Evolutionary conservation across 2,329 filamentous ascomycete genomes (phyloP).

Genomic region (Pyrenophora tritici-repentis): DNA sequence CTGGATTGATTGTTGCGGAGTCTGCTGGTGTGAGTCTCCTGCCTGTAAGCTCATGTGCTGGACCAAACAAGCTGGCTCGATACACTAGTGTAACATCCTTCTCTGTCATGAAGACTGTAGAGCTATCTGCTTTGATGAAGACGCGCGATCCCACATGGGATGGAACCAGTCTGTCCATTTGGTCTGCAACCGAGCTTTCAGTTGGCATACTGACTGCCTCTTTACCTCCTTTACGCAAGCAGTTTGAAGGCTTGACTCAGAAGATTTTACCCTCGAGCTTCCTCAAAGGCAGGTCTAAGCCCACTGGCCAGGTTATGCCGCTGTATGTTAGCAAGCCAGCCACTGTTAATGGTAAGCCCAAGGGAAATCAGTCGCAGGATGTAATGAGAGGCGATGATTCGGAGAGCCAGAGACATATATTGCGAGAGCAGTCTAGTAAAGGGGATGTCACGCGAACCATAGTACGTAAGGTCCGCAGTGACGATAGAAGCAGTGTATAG

Average conservation of each 20-base stretch:
- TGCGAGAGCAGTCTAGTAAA: slow-evolving; percentile 10
- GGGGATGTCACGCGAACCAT: slow-evolving; percentile 27
- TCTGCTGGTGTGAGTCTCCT: slow-evolving; percentile 25
- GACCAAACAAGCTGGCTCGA: slow-evolving; percentile 2
- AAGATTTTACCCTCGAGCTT: slow-evolving; percentile 23
- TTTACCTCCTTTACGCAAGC: slow-evolving; percentile 33
- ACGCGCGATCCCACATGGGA: slow-evolving; percentile 31
- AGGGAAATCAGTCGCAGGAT: not conserved
- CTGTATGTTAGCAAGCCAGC: not conserved
- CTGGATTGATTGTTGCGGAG: no score
- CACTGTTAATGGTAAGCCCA: slow-evolving; percentile 6
- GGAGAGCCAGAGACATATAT: slow-evolving; percentile 28
- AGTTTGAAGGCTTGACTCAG: slow-evolving; percentile 29
- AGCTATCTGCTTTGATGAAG: slow-evolving; percentile 23
- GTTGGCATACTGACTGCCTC: slow-evolving; percentile 32
- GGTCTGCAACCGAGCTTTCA: slow-evolving; percentile 29
- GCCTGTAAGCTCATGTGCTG: not conserved
- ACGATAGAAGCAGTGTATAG: slow-evolving; percentile 4
- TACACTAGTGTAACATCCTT: slow-evolving; percentile 27
- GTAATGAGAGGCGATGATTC: slow-evolving; percentile 18
- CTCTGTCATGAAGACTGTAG: slow-evolving; percentile 31
- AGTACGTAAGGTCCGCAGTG: slow-evolving; percentile 26
- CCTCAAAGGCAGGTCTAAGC: slow-evolving; percentile 9
- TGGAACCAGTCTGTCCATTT: slow-evolving; percentile 29
- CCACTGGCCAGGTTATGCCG: slow-evolving; percentile 15